Percentiles rank a stretch among this genome's conserved stretches.
phyloP scores from a whole-genome alignment of 352 stramenopile genomes.

The Globisporangium takayamanum region DNA sequence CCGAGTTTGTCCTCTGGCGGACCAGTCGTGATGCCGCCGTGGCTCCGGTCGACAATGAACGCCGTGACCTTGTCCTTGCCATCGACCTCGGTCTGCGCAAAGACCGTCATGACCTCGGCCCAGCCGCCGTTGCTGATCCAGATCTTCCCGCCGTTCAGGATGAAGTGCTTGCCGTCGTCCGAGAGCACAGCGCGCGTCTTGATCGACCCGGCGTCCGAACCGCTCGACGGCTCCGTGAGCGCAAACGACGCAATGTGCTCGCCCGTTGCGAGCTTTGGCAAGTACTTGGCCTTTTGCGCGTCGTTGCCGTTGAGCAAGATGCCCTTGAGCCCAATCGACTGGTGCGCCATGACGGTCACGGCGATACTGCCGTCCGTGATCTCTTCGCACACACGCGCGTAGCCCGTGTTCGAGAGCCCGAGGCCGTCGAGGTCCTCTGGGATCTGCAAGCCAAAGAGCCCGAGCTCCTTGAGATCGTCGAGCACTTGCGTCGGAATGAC shows the following conservation, averaged over 20 bases:
- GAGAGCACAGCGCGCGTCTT: constrained; percentile 87
- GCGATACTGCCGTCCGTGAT: constrained; percentile 72
- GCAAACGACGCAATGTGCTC: constrained; percentile 84
- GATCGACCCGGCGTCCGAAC: constrained; percentile 86
- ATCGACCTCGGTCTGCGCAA: constrained; percentile 93
- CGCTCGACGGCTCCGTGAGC: constrained; percentile 89
- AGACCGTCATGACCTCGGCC: constrained; percentile 96
- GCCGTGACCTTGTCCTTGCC: constrained; percentile 97
- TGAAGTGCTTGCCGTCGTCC: constrained; percentile 87
- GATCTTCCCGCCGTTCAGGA: constrained; percentile 93
- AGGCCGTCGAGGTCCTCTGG: constrained; percentile 70
- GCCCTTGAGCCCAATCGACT: constrained; percentile 85
- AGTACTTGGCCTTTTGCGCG: constrained; percentile 82
- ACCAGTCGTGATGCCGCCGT: constrained; percentile 89
- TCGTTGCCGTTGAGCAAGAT: constrained; percentile 86
- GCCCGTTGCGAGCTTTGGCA: constrained; percentile 85
- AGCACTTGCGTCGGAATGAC: constrained; percentile 65
- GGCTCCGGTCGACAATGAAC: constrained; percentile 95
- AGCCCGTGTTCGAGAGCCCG: constrained; percentile 79
- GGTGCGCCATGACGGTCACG: constrained; percentile 84
- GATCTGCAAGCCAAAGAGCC: constrained; percentile 85
- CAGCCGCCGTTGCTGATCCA: constrained; percentile 97
- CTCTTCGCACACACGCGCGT: constrained; percentile 81
- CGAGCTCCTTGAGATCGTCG: constrained; percentile 74
- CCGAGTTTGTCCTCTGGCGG: constrained; percentile 96